These are phyloP conservation scores for Chamaecyparis obtusa DNA, from an alignment of 75 land plant genomes.

Conservation along the genomic window DNA sequence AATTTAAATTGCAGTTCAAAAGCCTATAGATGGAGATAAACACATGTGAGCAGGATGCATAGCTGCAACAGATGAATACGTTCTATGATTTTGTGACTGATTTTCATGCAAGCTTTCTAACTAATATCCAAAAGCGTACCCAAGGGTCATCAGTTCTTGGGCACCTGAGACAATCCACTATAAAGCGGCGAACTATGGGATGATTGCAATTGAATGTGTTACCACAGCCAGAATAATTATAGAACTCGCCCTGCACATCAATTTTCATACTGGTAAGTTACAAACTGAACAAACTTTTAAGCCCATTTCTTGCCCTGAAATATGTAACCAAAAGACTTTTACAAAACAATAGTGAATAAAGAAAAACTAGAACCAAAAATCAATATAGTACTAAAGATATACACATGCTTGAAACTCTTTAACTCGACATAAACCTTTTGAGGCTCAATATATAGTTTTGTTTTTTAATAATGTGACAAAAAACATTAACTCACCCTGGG, in stretches of 20 bases:
- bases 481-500: constrained; percentile 55
- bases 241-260: constrained; percentile 81
- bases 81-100: background rate
- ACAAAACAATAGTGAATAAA: background rate
- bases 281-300: background rate
- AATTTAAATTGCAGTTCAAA: background rate
- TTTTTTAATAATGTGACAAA: background rate
- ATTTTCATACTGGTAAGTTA: background rate
- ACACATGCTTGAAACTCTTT: background rate
- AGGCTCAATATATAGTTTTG: background rate
- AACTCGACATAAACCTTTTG: background rate
- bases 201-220: constrained; percentile 98
- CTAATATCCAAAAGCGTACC: constrained; percentile 18
- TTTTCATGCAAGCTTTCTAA: background rate
- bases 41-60: background rate
- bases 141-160: constrained; percentile 14
- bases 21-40: background rate
- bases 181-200: constrained; percentile 92
- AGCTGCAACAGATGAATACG: background rate
- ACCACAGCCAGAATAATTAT: constrained; percentile 98
- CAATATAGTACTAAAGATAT: background rate
- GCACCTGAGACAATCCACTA: constrained; percentile 88
- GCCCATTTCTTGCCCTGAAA: background rate
- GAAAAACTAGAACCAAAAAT: background rate
- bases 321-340: background rate